Base-by-base conservation (phyloP, 140 eudicot species). In the Stevia rebaudiana region DNA sequence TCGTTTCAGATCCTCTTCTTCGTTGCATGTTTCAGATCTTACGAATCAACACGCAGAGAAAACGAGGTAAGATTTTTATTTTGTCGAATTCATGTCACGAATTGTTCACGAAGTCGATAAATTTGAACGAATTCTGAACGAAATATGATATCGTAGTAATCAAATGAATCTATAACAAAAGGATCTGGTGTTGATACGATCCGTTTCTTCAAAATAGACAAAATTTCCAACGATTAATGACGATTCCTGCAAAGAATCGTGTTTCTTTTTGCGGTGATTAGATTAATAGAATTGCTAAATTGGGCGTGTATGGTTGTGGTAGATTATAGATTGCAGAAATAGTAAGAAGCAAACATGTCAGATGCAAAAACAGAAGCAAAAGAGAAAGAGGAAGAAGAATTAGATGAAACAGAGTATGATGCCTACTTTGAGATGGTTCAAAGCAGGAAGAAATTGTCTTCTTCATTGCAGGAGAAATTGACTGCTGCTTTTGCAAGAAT, bases 381-480 rank as follows among this genome's bases (percentile, higher is more conserved):
- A 68, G 19, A 40, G 24, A 61, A 61, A 43, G 81, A 16, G 1
- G 62, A 51, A 6, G 48, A 47, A 9, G 76, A 60, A 30, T 40
- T 76, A 13, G 74, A 75, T 18, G 50, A 16, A 3, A 40, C 65
- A 25, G 74, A 77, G 54, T 84, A 30, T 40, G 95, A 85, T 77
- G 86, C 83, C 6, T 92, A 92, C 72, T 92, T 87, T 64, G 89
- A 81, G 33, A 79, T 68, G 79, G 81, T 87, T 35, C 98, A 88
- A 61, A 84, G 67, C 71, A 75, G 92, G 65, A 92, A 92, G 82
- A 87, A 78, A 77, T 65, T 92, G 68, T 85, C 98, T 6, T 54
- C 17, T n/a, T 31, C 89, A 10, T 53, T 92, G 61, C 98, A 92
- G 70, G 92, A 92, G 54, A 63, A 86, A 11, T 65, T 92, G 39